Conservation (phyloP, 1,284 basidiomycete genomes). For the Ganoderma boninense region DNA sequence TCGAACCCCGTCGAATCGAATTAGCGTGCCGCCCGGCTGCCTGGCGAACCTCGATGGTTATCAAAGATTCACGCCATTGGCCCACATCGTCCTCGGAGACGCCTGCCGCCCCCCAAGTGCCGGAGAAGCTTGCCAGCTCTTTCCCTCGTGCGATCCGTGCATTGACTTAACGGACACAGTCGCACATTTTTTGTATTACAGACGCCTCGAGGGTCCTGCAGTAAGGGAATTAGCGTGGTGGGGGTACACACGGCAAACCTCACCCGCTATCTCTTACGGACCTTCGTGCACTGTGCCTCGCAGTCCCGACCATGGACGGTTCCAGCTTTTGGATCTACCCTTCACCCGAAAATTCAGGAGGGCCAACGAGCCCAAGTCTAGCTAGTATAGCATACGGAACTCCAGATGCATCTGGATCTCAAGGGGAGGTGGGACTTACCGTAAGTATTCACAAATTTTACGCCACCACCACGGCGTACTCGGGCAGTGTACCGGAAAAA, state of each 20-base stretch:
- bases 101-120: conserved; percentile 14
- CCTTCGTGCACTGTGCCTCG: neutral
- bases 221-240: conserved; percentile 3
- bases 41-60: conserved; percentile 11
- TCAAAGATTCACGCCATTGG: conserved; percentile 22
- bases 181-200: neutral
- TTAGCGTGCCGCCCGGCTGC: neutral
- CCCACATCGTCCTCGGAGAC: conserved; percentile 2
- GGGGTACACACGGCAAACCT: neutral
- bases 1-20: neutral
- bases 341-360: conserved; percentile 9
- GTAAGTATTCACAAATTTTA: conserved; percentile 8
- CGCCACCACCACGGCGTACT: neutral
- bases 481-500: neutral
- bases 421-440: conserved; percentile 3
- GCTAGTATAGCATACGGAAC: neutral
- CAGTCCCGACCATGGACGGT: conserved; percentile 7
- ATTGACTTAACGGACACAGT: neutral
- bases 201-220: neutral
- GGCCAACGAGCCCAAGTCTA: neutral
- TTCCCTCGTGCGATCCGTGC: conserved; percentile 15
- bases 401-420: neutral
- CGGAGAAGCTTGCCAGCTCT: conserved; percentile 10
- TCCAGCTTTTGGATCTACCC: neutral
- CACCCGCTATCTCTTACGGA: neutral